Evolutionary conservation across 2,329 filamentous ascomycete genomes (phyloP), one percentile per base, ranked within the genome.

Genomic region (Furcasterigmium furcatum): DNA sequence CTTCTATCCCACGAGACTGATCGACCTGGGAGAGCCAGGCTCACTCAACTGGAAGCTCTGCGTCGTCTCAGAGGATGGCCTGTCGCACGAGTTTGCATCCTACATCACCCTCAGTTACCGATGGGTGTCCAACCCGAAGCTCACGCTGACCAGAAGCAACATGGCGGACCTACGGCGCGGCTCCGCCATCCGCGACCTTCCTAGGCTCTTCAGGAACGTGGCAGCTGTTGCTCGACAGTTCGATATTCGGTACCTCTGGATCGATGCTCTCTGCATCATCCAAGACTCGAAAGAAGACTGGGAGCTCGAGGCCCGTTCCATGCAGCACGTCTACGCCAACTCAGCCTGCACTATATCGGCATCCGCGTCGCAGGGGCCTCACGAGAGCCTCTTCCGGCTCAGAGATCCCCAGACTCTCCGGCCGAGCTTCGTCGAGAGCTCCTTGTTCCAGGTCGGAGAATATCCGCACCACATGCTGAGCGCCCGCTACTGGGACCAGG

Each of bases 311-410:
- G 35, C 51, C 3, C 24, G 27, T 10, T 34, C 34, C 16, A 62
- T 63, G 58, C 46, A 34, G 4, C 38, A 43, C 13, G 46, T 50
- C 4, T 50, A 50, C 18, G 56, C 65, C 20, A 68, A 71, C 45
- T 65, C 72, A 10, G 66, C 66, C 39, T 61, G 74, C 24, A 72
- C 67, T 14, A 65, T 75, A 5, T 59, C 71, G 21, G 68, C 68
- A 7, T 32, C 9, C 14, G 30, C 30, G 4, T 13, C 30, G 9
- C 4, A 32, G 7, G 30, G 30, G 5, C 30, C 30, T 3, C 5
- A 32, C 30, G 30, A 32, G 5, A 32, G 30, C 30, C 30, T 32
- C 3, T 32, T 32, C 9, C 30, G 30, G 14, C 12, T 14, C 12
- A 6, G 5, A 5, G 29, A 32, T n/a, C 29, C 5, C 5, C 13